A percentile compares a stretch with the other conserved stretches of the same genome.
phyloP scores from a whole-genome alignment of 768 basidiomycete species.

The Phanerochaete sordida region DNA sequence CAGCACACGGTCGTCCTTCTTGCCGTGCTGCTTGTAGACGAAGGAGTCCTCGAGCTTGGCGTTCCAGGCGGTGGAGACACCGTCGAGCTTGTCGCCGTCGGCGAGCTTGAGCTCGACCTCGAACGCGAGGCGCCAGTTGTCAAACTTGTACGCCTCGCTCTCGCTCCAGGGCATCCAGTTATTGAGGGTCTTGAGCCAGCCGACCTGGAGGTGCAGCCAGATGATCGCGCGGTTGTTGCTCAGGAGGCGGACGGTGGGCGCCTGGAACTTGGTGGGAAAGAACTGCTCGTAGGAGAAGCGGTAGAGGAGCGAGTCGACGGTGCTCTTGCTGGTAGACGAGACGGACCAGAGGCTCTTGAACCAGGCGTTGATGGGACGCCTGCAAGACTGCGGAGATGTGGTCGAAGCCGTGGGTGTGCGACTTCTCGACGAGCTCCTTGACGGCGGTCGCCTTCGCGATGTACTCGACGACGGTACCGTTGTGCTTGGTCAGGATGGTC shows the following conservation, averaged over 20 bases:
- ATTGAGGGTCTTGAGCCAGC: conserved; percentile 18
- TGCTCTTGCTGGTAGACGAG: conserved; percentile 9
- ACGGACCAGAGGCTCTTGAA: conserved; percentile 16
- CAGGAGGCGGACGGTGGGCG: conserved; percentile 21
- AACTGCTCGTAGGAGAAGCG: conserved; percentile 15
- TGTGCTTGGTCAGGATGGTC: conserved; percentile 1
- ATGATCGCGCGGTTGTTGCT: conserved; percentile 22
- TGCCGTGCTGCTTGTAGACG: conserved; percentile 14
- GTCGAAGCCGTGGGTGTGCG: conserved; percentile 25
- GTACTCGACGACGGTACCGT: not conserved
- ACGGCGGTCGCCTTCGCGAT: conserved; percentile 8
- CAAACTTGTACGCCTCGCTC: conserved; percentile 19
- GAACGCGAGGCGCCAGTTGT: conserved; percentile 26
- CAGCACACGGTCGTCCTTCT: conserved; percentile 6
- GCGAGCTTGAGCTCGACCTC: conserved; percentile 26
- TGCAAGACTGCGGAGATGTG: conserved; percentile 25
- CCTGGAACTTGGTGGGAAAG: conserved; percentile 22
- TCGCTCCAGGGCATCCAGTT: conserved; percentile 14
- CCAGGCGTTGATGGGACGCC: conserved; percentile 23
- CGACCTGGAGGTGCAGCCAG: conserved; percentile 21
- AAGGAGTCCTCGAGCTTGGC: conserved; percentile 11
- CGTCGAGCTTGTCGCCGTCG: conserved; percentile 14
- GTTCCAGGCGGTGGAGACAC: conserved; percentile 7
- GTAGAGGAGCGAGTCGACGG: conserved; percentile 8
- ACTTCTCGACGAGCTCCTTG: conserved; percentile 17